Conservation (phyloP, 768 basidiomycete genomes). For the Harrya chromipes region DNA sequence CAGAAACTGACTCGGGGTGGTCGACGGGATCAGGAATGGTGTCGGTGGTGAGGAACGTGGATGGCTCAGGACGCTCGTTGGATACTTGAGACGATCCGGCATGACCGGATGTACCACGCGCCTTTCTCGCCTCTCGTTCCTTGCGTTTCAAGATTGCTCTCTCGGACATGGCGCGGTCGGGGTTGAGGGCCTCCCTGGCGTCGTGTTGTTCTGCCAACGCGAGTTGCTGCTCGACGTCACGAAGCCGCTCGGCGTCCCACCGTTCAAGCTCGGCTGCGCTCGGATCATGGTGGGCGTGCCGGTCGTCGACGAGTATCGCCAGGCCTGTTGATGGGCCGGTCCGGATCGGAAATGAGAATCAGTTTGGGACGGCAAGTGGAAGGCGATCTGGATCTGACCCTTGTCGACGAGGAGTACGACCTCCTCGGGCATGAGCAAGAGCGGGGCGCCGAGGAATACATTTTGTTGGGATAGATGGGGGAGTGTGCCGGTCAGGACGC, state of each 20-base stretch:
- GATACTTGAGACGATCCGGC: constrained; percentile 5
- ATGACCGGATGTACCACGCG: constrained; percentile 9
- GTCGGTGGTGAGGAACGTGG: not conserved
- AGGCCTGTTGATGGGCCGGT: constrained; percentile 47
- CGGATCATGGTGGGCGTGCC: constrained; percentile 51
- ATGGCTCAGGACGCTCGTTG: constrained; percentile 6
- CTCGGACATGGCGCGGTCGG: constrained; percentile 48
- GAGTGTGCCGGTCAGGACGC: constrained; percentile 84
- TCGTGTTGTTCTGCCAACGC: constrained; percentile 47
- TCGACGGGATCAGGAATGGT: not conserved
- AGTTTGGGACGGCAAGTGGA: not conserved
- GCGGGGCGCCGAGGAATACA: constrained; percentile 89
- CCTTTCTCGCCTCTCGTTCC: constrained; percentile 56
- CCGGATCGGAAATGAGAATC: too few species aligned
- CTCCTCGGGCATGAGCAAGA: constrained; percentile 88
- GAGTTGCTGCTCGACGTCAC: constrained; percentile 47
- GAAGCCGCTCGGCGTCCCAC: constrained; percentile 53
- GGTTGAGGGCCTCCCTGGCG: constrained; percentile 40
- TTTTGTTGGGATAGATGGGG: constrained; percentile 97
- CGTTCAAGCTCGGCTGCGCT: constrained; percentile 42
- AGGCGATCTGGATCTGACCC: constrained; percentile 40
- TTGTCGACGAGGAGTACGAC: constrained; percentile 83
- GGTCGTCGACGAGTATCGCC: constrained; percentile 76
- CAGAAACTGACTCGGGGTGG: not conserved
- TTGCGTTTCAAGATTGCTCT: constrained; percentile 70